Evolutionary conservation across 2,329 filamentous ascomycete species (phyloP).

Genomic region (Cladosporium oxysporum): DNA sequence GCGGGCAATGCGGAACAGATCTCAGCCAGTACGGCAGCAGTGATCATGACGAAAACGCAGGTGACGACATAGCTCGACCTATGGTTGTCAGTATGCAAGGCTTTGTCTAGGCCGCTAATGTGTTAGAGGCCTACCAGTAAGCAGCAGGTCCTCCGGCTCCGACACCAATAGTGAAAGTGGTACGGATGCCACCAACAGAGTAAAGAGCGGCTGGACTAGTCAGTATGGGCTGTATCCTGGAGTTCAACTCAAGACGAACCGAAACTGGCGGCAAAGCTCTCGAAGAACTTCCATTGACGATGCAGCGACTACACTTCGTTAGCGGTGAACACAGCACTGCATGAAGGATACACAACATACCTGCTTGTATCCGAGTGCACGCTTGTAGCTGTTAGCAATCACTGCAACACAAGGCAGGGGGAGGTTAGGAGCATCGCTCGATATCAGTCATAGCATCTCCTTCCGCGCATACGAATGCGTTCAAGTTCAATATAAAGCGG

Average conservation of each 20-base stretch:
- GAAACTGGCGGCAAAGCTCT: conserved; percentile 62
- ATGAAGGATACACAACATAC: conserved; percentile 38
- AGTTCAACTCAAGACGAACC: conserved; percentile 41
- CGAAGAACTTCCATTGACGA: conserved; percentile 58
- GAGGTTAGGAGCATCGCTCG: conserved; percentile 33
- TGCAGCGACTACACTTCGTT: conserved; percentile 51
- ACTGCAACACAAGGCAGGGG: conserved; percentile 16
- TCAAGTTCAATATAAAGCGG: conserved; percentile 40
- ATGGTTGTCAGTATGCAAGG: conserved; percentile 13
- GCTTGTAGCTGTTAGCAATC: conserved; percentile 39
- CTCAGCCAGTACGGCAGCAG: conserved; percentile 61
- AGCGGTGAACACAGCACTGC: conserved; percentile 15
- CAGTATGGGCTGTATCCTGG: conserved; percentile 14
- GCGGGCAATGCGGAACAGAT: conserved; percentile 61
- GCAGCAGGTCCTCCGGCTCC: conserved; percentile 62
- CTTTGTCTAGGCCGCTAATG: not conserved
- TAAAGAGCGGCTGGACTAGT: conserved; percentile 56
- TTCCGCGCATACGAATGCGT: conserved; percentile 44
- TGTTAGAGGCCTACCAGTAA: conserved; percentile 52
- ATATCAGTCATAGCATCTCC: conserved; percentile 42
- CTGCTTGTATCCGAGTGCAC: conserved; percentile 57
- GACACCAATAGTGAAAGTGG: conserved; percentile 64
- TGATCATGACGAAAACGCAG: conserved; percentile 62
- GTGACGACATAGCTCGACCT: conserved; percentile 63
- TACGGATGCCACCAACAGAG: conserved; percentile 59